Evolutionary conservation across 1,284 basidiomycete genomes (phyloP).

Genomic region (Ganoderma lucidum): DNA sequence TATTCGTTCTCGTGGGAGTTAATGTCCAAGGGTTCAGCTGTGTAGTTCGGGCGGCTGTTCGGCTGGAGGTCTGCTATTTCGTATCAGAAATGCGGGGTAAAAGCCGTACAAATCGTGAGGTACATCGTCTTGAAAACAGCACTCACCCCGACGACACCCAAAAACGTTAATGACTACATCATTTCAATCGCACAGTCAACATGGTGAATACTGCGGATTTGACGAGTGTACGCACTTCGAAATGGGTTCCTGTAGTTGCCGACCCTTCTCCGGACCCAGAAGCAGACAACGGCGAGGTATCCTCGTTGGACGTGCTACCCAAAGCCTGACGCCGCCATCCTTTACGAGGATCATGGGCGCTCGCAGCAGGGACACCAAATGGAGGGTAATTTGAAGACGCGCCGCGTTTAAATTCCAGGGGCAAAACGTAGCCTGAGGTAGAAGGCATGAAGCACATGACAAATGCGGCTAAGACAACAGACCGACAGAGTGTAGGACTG

Average conservation of each 20-base stretch:
- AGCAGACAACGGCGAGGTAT: neutral
- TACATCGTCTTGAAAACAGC: neutral
- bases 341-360: conserved; percentile 9
- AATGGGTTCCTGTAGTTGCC: neutral
- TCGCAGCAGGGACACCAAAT: neutral
- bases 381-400: conserved; percentile 17
- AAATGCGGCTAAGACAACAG: conserved; percentile 17
- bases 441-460: conserved; percentile 16
- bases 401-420: conserved; percentile 7
- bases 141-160: neutral
- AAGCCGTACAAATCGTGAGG: too few relatives aligned
- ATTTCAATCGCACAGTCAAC: neutral
- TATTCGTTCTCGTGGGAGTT: neutral
- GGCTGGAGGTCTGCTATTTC: neutral
- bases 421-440: conserved; percentile 17
- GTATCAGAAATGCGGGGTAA: neutral
- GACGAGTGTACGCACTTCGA: neutral
- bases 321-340: conserved; percentile 24
- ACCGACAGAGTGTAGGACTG: conserved; percentile 21
- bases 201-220: too few relatives aligned
- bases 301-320: conserved; percentile 3
- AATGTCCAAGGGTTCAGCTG: neutral
- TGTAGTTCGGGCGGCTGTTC: neutral
- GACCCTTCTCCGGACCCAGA: neutral
- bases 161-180: neutral